These are phyloP conservation scores for Tetraselmis striata DNA, from an alignment of 139 green algal species.

Conservation along the genomic window DNA sequence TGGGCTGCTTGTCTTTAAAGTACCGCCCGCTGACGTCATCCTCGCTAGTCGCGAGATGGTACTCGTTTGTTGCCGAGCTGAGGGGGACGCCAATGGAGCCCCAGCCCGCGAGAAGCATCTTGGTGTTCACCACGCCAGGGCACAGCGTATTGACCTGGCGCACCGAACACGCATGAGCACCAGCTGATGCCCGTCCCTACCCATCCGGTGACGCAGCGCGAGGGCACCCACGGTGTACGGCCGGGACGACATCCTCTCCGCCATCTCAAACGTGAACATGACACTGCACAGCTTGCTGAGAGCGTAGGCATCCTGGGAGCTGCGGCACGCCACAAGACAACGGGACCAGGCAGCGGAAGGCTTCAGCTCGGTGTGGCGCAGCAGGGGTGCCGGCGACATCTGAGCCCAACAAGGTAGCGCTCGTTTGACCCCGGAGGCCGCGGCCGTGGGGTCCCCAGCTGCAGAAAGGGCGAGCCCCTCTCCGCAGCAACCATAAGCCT, in stretches of 20 bases:
- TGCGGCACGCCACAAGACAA: no score
- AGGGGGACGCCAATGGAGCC: conserved; percentile 49
- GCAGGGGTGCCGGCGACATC: no score
- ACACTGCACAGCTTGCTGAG: conserved; percentile 52
- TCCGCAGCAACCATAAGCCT: no score
- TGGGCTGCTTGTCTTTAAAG: conserved; percentile 26
- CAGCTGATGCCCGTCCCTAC: no score
- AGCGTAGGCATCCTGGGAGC: conserved; percentile 46
- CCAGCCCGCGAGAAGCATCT: conserved; percentile 62
- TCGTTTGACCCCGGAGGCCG: no score
- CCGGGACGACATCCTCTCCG: conserved; percentile 12
- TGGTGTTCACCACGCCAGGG: conserved; percentile 53
- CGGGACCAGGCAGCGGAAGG: no score
- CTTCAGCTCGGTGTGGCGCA: no score
- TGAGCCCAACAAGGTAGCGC: no score
- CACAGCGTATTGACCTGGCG: background rate
- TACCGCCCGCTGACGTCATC: conserved; percentile 33
- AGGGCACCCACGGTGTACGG: background rate
- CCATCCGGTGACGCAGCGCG: no score
- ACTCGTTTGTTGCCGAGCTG: conserved; percentile 43
- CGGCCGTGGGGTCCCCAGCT: no score
- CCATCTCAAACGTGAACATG: conserved; percentile 46
- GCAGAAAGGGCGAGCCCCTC: no score
- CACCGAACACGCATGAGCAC: no score
- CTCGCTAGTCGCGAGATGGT: conserved; percentile 29